These are phyloP conservation scores for Yarrowia alimentaria DNA, from an alignment of 805 yeast genomes.

Conservation along the genomic window DNA sequence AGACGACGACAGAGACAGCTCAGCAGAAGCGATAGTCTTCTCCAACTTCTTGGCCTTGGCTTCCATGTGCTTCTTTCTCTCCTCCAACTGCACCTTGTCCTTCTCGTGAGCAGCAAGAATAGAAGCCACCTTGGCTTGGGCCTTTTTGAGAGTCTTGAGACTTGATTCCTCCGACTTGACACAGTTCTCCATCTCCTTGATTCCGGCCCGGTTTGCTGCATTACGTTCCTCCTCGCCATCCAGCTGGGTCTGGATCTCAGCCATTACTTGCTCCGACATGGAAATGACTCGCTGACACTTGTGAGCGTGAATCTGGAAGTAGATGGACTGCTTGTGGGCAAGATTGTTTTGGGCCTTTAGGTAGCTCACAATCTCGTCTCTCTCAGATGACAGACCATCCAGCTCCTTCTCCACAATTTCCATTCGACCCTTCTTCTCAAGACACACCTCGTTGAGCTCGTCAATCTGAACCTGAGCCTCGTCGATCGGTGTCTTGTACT, in stretches of 20 bases:
- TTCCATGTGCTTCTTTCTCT: constrained; percentile 64
- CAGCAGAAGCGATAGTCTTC: constrained; percentile 53
- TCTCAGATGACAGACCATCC: constrained; percentile 55
- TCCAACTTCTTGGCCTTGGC: constrained; percentile 58
- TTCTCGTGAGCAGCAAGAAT: constrained; percentile 47
- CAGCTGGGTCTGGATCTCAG: constrained; percentile 46
- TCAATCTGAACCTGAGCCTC: constrained; percentile 60
- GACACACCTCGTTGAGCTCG: constrained; percentile 71
- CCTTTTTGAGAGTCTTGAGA: constrained; percentile 36
- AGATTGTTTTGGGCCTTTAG: constrained; percentile 63
- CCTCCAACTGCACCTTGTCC: constrained; percentile 68
- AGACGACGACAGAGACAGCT: constrained; percentile 47
- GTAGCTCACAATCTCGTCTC: constrained; percentile 66
- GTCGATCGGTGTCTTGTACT: constrained; percentile 76
- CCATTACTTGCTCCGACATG: constrained; percentile 42
- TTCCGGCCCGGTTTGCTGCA: constrained; percentile 43
- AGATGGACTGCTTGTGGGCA: constrained; percentile 51
- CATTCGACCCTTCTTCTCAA: constrained; percentile 76
- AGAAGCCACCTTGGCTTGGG: constrained; percentile 37
- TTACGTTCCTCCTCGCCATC: constrained; percentile 45
- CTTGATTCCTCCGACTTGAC: constrained; percentile 31
- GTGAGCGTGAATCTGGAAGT: constrained; percentile 52
- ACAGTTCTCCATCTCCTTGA: constrained; percentile 36
- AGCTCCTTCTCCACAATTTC: constrained; percentile 78
- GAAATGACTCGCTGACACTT: constrained; percentile 46